These are phyloP conservation scores for Closterium sp. DNA, from an alignment of 139 green algal genomes.

Conservation along the genomic window DNA sequence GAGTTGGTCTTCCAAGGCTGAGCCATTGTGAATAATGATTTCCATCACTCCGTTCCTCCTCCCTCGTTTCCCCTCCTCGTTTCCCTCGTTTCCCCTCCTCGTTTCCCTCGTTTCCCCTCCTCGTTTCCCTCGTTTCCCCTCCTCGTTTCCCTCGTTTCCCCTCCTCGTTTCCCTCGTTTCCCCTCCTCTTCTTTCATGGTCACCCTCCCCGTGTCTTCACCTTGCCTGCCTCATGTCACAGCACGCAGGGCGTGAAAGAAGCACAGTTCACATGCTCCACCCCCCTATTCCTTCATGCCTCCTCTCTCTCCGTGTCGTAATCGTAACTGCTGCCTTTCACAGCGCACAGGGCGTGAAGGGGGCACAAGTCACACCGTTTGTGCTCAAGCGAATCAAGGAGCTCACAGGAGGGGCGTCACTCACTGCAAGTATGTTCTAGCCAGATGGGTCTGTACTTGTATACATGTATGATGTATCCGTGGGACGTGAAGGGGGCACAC, in stretches of 20 bases:
- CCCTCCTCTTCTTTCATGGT: background rate
- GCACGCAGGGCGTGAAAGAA: background rate
- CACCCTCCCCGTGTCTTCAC: constrained; percentile 17
- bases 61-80: no score
- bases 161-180: background rate
- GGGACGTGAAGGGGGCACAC: constrained; percentile 54
- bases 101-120: no score
- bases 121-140: no score
- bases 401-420: constrained; percentile 80
- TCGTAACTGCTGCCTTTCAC: background rate
- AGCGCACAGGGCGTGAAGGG: constrained; percentile 52
- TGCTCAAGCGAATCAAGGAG: constrained; percentile 79
- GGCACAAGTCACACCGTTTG: constrained; percentile 83
- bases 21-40: no score
- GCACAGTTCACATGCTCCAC: no score
- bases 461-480: no score
- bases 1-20: no score
- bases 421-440: constrained; percentile 61
- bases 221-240: background rate
- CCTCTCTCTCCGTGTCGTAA: background rate
- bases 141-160: no score
- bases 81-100: background rate
- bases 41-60: no score
- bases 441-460: background rate
- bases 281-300: background rate